These are phyloP conservation scores for Botryosphaeria agaves DNA, from an alignment of 2,329 filamentous ascomycete genomes.

Conservation along the genomic window DNA sequence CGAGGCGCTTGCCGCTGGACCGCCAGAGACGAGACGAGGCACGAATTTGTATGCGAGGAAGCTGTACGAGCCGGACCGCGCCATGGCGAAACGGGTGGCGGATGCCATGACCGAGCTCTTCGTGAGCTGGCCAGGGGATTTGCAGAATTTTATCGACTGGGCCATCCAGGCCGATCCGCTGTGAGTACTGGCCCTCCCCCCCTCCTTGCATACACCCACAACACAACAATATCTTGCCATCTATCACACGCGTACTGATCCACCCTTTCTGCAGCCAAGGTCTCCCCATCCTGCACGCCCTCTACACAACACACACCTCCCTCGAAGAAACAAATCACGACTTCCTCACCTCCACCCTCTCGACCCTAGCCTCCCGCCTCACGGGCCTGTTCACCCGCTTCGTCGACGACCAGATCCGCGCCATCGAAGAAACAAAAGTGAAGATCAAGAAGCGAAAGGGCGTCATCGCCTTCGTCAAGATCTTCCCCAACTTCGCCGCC, in stretches of 20 bases:
- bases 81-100: conserved; percentile 69
- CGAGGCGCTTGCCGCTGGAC: conserved; percentile 51
- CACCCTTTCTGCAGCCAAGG: conserved; percentile 47
- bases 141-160: conserved; percentile 73
- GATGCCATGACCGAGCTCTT: conserved; percentile 82
- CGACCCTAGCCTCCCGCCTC: conserved; percentile 61
- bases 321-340: conserved; percentile 87
- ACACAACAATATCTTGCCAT: neutral
- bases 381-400: conserved; percentile 70
- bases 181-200: conserved; percentile 31
- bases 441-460: conserved; percentile 98
- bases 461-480: conserved; percentile 85
- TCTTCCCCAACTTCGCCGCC: conserved; percentile 74
- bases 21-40: conserved; percentile 50
- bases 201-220: conserved; percentile 8
- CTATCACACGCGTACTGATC: neutral
- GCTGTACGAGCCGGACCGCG: conserved; percentile 75
- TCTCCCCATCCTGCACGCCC: conserved; percentile 63
- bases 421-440: conserved; percentile 95
- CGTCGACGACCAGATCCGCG: conserved; percentile 79
- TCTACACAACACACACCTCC: conserved; percentile 64
- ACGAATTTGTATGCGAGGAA: conserved; percentile 58
- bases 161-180: conserved; percentile 63
- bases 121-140: conserved; percentile 59
- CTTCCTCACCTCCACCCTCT: conserved; percentile 62